These are phyloP conservation scores for Aristolochia californica DNA, from an alignment of 164 flowering plant genomes.

Conservation along the genomic window DNA sequence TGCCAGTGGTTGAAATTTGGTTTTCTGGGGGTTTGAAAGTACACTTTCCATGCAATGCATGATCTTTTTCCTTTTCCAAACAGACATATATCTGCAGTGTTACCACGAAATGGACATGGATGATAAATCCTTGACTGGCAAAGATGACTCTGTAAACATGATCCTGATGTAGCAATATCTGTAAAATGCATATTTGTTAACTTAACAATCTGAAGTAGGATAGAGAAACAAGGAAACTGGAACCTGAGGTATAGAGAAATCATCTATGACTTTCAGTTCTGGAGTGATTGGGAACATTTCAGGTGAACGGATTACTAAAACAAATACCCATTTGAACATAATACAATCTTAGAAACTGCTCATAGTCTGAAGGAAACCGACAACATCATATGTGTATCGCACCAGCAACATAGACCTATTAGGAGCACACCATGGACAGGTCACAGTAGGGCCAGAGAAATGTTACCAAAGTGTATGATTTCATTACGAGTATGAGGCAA, in stretches of 20 bases:
- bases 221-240: background rate
- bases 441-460: too few species aligned
- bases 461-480: too few species aligned
- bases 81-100: constrained; percentile 12
- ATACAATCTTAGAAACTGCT: background rate
- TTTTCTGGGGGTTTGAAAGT: constrained; percentile 19
- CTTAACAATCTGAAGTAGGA: background rate
- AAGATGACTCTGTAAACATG: constrained; percentile 31
- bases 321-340: background rate
- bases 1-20: constrained; percentile 12
- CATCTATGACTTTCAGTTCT: background rate
- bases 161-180: constrained; percentile 54
- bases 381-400: background rate
- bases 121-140: constrained; percentile 24
- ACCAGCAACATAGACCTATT: too few species aligned
- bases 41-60: constrained; percentile 22
- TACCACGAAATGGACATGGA: constrained; percentile 11
- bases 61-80: constrained; percentile 24
- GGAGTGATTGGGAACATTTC: background rate
- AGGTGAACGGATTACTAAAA: background rate
- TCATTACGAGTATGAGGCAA: too few species aligned
- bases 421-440: too few species aligned
- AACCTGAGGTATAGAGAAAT: background rate
- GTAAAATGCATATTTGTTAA: constrained; percentile 3
- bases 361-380: background rate